Percentiles rank a stretch among this genome's conserved stretches.
phyloP scores from a whole-genome alignment of 169 alveolate species.

The Amoebophrya sp. region DNA sequence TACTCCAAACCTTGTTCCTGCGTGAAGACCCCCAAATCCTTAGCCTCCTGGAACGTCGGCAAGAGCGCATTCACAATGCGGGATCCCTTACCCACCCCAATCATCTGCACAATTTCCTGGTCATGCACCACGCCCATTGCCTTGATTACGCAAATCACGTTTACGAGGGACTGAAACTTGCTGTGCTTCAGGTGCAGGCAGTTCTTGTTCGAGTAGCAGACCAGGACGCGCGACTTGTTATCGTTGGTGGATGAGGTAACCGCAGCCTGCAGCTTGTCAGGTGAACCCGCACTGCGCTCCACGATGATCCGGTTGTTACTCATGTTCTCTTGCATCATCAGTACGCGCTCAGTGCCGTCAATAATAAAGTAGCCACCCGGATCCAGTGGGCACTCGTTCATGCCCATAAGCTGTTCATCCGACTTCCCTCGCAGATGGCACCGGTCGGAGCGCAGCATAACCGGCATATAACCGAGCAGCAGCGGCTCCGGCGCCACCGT shows the following conservation, averaged over 20 bases:
- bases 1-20: constrained; percentile 78
- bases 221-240: constrained; percentile 21
- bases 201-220: constrained; percentile 41
- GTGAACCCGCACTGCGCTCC: constrained; percentile 59
- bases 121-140: constrained; percentile 97
- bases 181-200: constrained; percentile 38
- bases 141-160: constrained; percentile 66
- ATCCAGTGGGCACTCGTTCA: constrained; percentile 72
- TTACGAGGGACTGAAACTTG: constrained; percentile 31
- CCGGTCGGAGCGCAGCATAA: constrained; percentile 90
- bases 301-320: constrained; percentile 95
- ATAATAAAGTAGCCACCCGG: constrained; percentile 97
- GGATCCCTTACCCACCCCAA: constrained; percentile 48
- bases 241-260: background rate
- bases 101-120: constrained; percentile 93
- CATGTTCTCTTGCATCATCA: constrained; percentile 96
- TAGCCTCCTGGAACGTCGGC: constrained; percentile 68
- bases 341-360: constrained; percentile 95
- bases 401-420: constrained; percentile 57
- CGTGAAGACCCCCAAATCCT: constrained; percentile 64
- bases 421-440: constrained; percentile 66
- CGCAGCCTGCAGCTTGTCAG: background rate
- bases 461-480: constrained; percentile 91
- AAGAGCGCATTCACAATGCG: constrained; percentile 42
- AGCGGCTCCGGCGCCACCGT: constrained; percentile 66